Base-by-base conservation (phyloP, 2,329 filamentous ascomycete species). In the Ceratocystis harringtonii region DNA sequence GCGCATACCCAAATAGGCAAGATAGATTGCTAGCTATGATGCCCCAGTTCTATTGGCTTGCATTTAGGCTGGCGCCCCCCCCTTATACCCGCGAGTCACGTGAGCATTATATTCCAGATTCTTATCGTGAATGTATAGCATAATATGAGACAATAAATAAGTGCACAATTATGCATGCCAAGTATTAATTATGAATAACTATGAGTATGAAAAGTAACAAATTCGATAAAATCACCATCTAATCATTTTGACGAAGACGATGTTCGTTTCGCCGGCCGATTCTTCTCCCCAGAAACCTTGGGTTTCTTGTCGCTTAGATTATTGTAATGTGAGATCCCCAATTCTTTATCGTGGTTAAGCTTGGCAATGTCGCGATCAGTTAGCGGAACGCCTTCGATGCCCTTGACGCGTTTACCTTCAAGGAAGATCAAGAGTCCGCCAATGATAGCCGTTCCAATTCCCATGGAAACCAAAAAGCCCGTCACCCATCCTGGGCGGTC, bases 401-500 rank as follows among this genome's bases (percentile, higher is more conserved):
- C 76, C 76, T 90, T 91, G 36, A 90, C 82, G 61, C 79, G 80
- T 72, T 85, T 88, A 6, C 87, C 88, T 72, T 94, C 89, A 25
- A 83, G 70, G 68, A 86, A 89, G 74, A 85, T 85, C 72, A 89
- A 80, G 43, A 87, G 75, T 2, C 90, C 90, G 17, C 84, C 89
- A 19, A 82, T 71, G 25, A 82, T 72, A 17, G 80, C 87, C 6
- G 86, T 87, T 4, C 87, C 84, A 22, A 85, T 78, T 2, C 84
- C 90, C 5, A 92, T 72, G 1, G 82, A 87, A 19, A 95, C 87
- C 71, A 94, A 90, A 0, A 91, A 75, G 1, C 89, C 90, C 0
- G 89, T 92, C 10, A 85, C 82, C 89, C 89, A 95, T 25, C 82
- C 81, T 0, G 90, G 89, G n/a, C 90, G 79, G 25, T 87, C 76